Conservation (phyloP, 2,329 filamentous ascomycete species). For the Diaporthe destruens region DNA sequence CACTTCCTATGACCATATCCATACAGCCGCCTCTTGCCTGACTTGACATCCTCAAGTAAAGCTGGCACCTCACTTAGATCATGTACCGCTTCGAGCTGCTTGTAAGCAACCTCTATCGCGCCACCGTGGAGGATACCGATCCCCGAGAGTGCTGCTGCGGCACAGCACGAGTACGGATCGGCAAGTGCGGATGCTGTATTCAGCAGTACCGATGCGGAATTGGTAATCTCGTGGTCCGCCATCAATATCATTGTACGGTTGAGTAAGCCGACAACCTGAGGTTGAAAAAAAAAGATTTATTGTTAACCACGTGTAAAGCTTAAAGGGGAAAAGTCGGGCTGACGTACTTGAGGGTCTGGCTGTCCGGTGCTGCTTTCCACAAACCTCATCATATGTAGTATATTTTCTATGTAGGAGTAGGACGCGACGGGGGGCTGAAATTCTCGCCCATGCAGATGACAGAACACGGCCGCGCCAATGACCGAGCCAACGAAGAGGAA, state of each 20-base stretch:
- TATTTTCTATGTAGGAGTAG: conserved; percentile 11
- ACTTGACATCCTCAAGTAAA: conserved; percentile 4
- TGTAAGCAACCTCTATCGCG: conserved; percentile 12
- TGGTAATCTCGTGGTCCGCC: conserved; percentile 19
- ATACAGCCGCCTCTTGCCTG: not conserved
- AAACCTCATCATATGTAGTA: conserved; percentile 1
- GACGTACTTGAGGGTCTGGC: conserved; percentile 2
- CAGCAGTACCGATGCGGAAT: conserved; percentile 6
- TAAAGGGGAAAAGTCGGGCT: too few relatives aligned
- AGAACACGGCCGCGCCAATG: not conserved
- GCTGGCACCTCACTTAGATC: not conserved
- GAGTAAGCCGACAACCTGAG: not conserved
- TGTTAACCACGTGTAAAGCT: too few relatives aligned
- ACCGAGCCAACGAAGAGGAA: not conserved
- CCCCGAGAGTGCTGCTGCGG: not conserved
- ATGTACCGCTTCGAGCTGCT: conserved; percentile 9
- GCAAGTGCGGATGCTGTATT: conserved; percentile 1
- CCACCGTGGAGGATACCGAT: conserved; percentile 10
- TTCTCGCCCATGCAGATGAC: conserved; percentile 11
- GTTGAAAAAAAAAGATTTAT: too few relatives aligned
- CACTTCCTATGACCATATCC: conserved; percentile 10
- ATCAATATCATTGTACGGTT: conserved; percentile 2
- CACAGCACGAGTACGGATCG: conserved; percentile 9
- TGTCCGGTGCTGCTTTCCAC: not conserved
- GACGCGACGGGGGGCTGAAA: not conserved